Conservation (phyloP, 768 basidiomycete species). For the Mycena olivaceomarginata region DNA sequence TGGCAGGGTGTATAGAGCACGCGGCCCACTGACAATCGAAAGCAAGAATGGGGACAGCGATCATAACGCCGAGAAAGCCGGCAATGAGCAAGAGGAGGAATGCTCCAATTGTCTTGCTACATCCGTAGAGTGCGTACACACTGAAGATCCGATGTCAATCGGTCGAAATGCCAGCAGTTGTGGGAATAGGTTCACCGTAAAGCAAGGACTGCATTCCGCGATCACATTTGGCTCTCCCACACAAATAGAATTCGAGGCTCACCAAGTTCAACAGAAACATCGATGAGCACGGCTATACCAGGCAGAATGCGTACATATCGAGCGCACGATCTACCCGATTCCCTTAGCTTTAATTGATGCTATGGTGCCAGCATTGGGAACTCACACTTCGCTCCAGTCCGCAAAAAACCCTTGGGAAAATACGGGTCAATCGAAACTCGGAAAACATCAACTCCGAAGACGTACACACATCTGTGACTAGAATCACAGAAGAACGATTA, state of each 20-base stretch:
- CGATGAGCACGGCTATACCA: constrained; percentile 43
- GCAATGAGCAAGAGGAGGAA: constrained; percentile 33
- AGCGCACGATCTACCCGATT: constrained; percentile 25
- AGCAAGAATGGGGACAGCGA: constrained; percentile 41
- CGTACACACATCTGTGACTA: constrained; percentile 43
- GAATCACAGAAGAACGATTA: not conserved
- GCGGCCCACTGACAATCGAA: constrained; percentile 36
- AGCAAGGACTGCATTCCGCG: constrained; percentile 28
- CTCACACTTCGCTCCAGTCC: constrained; percentile 40
- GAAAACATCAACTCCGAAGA: not conserved
- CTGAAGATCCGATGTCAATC: not conserved
- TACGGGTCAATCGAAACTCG: not conserved
- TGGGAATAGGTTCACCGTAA: constrained; percentile 23
- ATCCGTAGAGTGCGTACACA: constrained; percentile 38
- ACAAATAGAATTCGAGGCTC: not conserved
- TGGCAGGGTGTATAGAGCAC: not conserved
- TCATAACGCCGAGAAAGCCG: constrained; percentile 44
- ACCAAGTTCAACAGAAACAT: constrained; percentile 41
- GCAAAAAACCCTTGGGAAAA: constrained; percentile 40
- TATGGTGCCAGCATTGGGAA: not conserved
- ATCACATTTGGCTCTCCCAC: not conserved
- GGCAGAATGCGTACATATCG: constrained; percentile 38
- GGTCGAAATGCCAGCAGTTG: not conserved
- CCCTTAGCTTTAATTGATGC: not conserved
- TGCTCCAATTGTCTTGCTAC: constrained; percentile 26